Conservation (phyloP, 768 basidiomycete species). For the Pilatotrama ljubarskyi region DNA sequence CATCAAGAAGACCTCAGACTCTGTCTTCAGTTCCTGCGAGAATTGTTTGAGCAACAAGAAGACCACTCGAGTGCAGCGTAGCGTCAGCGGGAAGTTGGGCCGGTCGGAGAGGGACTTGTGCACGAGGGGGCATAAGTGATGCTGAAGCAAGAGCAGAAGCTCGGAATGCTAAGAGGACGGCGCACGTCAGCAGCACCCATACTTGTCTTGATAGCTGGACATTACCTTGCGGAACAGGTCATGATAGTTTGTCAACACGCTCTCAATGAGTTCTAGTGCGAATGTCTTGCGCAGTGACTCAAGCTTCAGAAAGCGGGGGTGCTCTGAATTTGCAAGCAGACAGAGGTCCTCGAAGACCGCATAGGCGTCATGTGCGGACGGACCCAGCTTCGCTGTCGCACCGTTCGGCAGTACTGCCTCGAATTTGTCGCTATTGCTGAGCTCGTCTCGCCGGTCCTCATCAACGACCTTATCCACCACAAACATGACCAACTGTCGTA, state of each 20-base stretch:
- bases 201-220: too few species aligned
- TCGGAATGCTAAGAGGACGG: slow-evolving; percentile 87
- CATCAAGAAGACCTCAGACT: slow-evolving; percentile 85
- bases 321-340: slow-evolving; percentile 79
- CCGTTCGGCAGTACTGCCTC: slow-evolving; percentile 69
- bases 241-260: slow-evolving; percentile 91
- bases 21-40: slow-evolving; percentile 72
- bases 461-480: slow-evolving; percentile 91
- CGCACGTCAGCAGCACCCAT: too few species aligned
- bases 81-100: slow-evolving; percentile 81
- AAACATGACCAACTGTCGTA: slow-evolving; percentile 96
- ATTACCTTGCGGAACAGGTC: slow-evolving; percentile 79
- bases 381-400: slow-evolving; percentile 57
- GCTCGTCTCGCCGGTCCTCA: slow-evolving; percentile 58
- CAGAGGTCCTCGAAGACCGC: slow-evolving; percentile 93
- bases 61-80: slow-evolving; percentile 91
- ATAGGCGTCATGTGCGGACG: slow-evolving; percentile 82
- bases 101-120: slow-evolving; percentile 83
- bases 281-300: slow-evolving; percentile 89
- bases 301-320: slow-evolving; percentile 78
- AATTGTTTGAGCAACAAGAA: slow-evolving; percentile 94
- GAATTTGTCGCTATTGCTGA: slow-evolving; percentile 32
- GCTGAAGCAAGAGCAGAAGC: slow-evolving; percentile 80
- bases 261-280: slow-evolving; percentile 95
- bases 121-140: slow-evolving; percentile 88